Conservation (phyloP, 2,329 filamentous ascomycete species). For the Cordyceps fumosorosea region DNA sequence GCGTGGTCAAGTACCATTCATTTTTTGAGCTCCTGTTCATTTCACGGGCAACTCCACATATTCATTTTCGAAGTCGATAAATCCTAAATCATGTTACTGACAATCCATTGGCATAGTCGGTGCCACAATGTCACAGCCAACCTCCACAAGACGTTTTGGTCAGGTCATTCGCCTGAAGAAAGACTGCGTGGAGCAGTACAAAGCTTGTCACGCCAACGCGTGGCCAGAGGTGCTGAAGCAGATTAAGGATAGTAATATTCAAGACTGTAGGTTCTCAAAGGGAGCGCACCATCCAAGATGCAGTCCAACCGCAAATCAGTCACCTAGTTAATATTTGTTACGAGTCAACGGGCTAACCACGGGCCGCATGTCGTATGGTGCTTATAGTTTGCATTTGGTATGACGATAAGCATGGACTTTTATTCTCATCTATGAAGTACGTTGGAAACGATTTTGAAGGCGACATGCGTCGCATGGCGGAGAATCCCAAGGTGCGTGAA, state of each 20-base stretch:
- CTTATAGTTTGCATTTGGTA: conserved; percentile 64
- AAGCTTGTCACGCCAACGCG: conserved; percentile 63
- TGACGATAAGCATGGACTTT: conserved; percentile 52
- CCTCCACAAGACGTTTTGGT: conserved; percentile 52
- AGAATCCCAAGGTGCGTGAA: conserved; percentile 64
- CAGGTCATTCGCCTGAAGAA: conserved; percentile 69
- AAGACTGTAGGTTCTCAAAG: conserved; percentile 51
- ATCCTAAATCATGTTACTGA: not conserved
- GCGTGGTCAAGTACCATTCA: too few species aligned
- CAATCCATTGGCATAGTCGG: not conserved
- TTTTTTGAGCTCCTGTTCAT: too few species aligned
- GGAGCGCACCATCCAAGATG: not conserved
- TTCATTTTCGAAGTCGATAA: too few species aligned
- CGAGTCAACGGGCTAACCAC: not conserved
- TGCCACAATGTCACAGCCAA: conserved; percentile 22
- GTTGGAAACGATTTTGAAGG: conserved; percentile 64
- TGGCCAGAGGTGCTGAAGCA: conserved; percentile 74
- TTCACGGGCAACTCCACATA: too few species aligned
- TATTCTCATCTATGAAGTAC: conserved; percentile 76
- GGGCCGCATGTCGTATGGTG: not conserved
- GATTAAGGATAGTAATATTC: conserved; percentile 68
- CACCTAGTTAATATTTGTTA: not conserved
- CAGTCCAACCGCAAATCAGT: not conserved
- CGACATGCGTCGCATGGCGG: conserved; percentile 71
- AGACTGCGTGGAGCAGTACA: conserved; percentile 61